Conservation (phyloP, 1,284 basidiomycete genomes). For the Termitomyces sp. region DNA sequence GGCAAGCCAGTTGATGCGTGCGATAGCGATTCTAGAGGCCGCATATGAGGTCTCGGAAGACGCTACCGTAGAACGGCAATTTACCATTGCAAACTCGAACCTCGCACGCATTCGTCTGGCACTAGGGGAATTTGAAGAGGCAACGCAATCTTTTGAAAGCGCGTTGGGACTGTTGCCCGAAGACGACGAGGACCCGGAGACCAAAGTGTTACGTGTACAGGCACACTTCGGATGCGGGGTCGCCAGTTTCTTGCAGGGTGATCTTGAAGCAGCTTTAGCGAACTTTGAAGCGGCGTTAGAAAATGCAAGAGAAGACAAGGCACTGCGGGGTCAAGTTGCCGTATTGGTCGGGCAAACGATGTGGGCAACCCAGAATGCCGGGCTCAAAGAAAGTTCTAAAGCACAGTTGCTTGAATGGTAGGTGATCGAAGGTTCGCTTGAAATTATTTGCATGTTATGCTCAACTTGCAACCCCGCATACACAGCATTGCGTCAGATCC, state of each 20-base stretch:
- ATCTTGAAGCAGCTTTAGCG: conserved; percentile 60
- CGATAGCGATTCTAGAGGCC: conserved; percentile 75
- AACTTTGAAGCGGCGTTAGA: conserved; percentile 65
- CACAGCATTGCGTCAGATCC: conserved; percentile 62
- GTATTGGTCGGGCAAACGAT: conserved; percentile 77
- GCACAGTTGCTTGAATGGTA: conserved; percentile 82
- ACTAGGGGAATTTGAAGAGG: conserved; percentile 50
- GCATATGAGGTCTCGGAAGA: conserved; percentile 88
- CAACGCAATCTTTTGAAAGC: conserved; percentile 70
- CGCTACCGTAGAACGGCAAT: conserved; percentile 69
- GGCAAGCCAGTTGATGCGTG: conserved; percentile 52
- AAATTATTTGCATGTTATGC: background rate
- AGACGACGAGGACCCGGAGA: conserved; percentile 37
- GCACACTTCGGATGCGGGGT: conserved; percentile 70
- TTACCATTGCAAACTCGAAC: conserved; percentile 79
- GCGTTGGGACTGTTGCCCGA: conserved; percentile 68
- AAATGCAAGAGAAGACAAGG: conserved; percentile 43
- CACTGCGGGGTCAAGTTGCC: conserved; percentile 63
- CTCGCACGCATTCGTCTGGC: conserved; percentile 76
- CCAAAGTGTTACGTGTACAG: conserved; percentile 52
- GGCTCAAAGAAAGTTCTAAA: conserved; percentile 75
- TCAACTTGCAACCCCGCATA: conserved; percentile 3
- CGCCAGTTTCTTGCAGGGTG: conserved; percentile 61
- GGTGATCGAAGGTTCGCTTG: conserved; percentile 22
- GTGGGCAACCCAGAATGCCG: conserved; percentile 76